A percentile compares a stretch with the other conserved stretches of the same genome.
Conservation (phyloP, 176 grass and related monocot genomes). For the Raddia guianensis region DNA sequence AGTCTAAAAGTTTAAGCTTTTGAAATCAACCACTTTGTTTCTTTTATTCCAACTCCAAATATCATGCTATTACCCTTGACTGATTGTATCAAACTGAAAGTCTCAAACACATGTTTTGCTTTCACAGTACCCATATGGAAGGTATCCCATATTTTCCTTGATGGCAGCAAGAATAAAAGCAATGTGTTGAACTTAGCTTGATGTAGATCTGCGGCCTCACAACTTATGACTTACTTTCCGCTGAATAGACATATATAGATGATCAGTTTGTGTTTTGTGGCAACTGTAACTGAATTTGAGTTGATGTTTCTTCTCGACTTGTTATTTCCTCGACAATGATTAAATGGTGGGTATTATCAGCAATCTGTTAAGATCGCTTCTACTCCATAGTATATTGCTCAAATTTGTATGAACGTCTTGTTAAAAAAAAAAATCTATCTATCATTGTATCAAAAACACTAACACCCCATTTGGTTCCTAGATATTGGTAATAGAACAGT, state of each 20-base stretch:
- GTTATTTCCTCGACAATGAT: background rate
- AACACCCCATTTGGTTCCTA: too few species aligned
- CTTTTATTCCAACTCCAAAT: background rate
- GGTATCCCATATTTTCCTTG: background rate
- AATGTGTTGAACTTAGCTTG: background rate
- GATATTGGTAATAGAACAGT: too few species aligned
- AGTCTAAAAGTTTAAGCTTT: background rate
- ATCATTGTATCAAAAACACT: background rate
- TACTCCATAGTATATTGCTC: background rate
- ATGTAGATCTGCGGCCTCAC: conserved; percentile 1
- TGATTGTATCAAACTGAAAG: conserved; percentile 6
- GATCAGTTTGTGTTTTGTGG: background rate
- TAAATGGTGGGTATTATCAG: background rate
- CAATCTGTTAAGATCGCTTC: background rate
- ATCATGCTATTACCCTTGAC: background rate
- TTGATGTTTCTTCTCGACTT: background rate
- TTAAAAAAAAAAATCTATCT: background rate
- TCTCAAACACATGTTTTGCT: background rate
- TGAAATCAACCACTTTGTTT: background rate
- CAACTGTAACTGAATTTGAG: background rate
- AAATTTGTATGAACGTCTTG: background rate
- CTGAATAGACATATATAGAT: background rate
- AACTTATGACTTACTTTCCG: background rate
- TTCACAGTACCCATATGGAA: conserved; percentile 12
- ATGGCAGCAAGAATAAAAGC: background rate